These are phyloP conservation scores for Thalassiosira exigua DNA, from an alignment of 352 stramenopile species.

Conservation along the genomic window DNA sequence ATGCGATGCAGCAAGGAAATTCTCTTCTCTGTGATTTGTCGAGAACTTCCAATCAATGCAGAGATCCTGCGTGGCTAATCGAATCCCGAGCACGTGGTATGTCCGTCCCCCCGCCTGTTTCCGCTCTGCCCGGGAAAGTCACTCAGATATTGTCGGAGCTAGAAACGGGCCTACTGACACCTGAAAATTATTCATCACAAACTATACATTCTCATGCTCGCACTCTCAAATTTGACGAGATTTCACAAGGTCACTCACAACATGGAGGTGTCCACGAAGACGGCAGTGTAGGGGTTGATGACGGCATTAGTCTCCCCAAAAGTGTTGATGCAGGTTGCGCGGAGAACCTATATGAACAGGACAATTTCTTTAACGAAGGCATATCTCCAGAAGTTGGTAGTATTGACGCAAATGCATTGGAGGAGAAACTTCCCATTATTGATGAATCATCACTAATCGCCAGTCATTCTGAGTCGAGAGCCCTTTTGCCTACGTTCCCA, in stretches of 20 bases:
- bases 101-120: slow-evolving; percentile 13
- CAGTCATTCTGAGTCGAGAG: background rate
- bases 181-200: background rate
- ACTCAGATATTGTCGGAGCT: slow-evolving; percentile 21
- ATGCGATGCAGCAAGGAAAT: background rate
- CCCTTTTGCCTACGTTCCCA: background rate
- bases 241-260: background rate
- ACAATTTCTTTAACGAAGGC: slow-evolving; percentile 20
- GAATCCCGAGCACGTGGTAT: slow-evolving; percentile 32
- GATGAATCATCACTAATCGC: slow-evolving; percentile 22
- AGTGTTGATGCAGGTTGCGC: background rate
- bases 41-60: background rate
- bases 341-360: background rate
- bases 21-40: slow-evolving; percentile 20
- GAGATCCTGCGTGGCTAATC: slow-evolving; percentile 26
- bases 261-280: background rate
- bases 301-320: slow-evolving; percentile 3
- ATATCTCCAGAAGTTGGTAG: background rate
- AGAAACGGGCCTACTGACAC: background rate
- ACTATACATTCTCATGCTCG: background rate
- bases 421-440: slow-evolving; percentile 13
- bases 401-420: background rate
- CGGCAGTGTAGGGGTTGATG: background rate
- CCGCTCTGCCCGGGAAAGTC: no score
- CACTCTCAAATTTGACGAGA: background rate